Evolutionary conservation across 1,139 yeast species (phyloP).

Genomic region (Meyerozyma elateridarum): DNA sequence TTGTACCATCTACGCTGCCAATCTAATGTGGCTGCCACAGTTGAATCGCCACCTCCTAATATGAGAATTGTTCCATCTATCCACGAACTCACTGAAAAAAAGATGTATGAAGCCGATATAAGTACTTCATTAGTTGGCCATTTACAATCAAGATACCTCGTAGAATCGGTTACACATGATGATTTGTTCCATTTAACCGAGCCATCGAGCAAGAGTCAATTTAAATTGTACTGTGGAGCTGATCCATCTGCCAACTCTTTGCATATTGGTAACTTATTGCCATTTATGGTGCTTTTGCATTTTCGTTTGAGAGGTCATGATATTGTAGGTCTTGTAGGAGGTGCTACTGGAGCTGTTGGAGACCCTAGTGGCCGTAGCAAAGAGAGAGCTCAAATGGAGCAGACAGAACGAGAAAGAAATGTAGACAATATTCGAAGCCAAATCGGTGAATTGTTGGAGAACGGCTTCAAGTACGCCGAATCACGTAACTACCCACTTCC

Average conservation of each 20-base stretch:
- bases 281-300: conserved; percentile 79
- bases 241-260: conserved; percentile 91
- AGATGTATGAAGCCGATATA: conserved; percentile 27
- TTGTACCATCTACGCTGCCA: background rate
- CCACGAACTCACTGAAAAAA: conserved; percentile 20
- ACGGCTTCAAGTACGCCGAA: conserved; percentile 60
- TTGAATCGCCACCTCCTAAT: conserved; percentile 17
- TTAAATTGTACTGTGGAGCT: conserved; percentile 86
- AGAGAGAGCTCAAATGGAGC: conserved; percentile 61
- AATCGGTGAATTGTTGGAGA: conserved; percentile 52
- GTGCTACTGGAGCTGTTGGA: conserved; percentile 97
- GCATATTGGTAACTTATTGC: conserved; percentile 87
- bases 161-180: conserved; percentile 47
- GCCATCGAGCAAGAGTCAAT: conserved; percentile 24
- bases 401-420: conserved; percentile 50
- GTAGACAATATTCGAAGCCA: conserved; percentile 58
- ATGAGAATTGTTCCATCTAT: conserved; percentile 38
- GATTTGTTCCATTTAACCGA: conserved; percentile 37
- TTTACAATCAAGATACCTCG: conserved; percentile 41
- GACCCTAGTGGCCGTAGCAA: conserved; percentile 92
- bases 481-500: conserved; percentile 46
- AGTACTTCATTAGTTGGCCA: conserved; percentile 40
- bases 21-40: conserved; percentile 1
- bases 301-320: conserved; percentile 81
- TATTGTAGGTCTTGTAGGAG: conserved; percentile 82